Evolutionary conservation across 2,329 filamentous ascomycete species (phyloP), one percentile per base, ranked within the genome.

Genomic region (Penicillium sp.): DNA sequence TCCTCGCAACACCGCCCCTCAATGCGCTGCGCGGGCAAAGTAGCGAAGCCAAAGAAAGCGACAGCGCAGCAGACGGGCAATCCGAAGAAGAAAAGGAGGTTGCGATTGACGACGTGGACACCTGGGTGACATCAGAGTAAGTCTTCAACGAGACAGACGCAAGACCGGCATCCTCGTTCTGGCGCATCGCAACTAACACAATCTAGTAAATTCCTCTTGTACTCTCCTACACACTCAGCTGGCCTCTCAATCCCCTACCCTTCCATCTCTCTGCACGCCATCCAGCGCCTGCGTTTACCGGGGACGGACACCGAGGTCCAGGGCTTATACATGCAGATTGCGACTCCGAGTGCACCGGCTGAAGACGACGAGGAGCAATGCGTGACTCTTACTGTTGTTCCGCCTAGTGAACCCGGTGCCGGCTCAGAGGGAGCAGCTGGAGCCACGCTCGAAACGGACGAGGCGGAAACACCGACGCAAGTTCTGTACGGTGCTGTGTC

Each of bases 101-200:
- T 17, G 56, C 62, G 3, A 55, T 72, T 13, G 56, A 64, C 9
- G 59, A 52, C 8, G 48, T 72, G 4, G 63, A 69, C 41, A 52
- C 67, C 12, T 72, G 68, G 65, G 68, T 71, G n/a, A 69, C 69
- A 27, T 70, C 69, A 16, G 66, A 70, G 69, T 72, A 56, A 47
- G 62, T 50, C 6, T n/a, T n/a, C n/a, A n/a, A n/a, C n/a, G n/a
- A n/a, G n/a, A n/a, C n/a, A n/a, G n/a, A n/a, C n/a, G n/a, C n/a
- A n/a, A n/a, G n/a, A n/a, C n/a, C n/a, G n/a, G n/a, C n/a, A n/a
- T n/a, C n/a, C n/a, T n/a, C n/a, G n/a, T n/a, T n/a, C n/a, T n/a
- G n/a, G n/a, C n/a, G n/a, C n/a, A n/a, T n/a, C n/a, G n/a, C n/a
- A n/a, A n/a, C 18, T 22, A 9, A 22, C 18, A 22, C n/a, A 22